Conservation (phyloP, 371 early-diverging fungal species). For the Mortierella sp. region DNA sequence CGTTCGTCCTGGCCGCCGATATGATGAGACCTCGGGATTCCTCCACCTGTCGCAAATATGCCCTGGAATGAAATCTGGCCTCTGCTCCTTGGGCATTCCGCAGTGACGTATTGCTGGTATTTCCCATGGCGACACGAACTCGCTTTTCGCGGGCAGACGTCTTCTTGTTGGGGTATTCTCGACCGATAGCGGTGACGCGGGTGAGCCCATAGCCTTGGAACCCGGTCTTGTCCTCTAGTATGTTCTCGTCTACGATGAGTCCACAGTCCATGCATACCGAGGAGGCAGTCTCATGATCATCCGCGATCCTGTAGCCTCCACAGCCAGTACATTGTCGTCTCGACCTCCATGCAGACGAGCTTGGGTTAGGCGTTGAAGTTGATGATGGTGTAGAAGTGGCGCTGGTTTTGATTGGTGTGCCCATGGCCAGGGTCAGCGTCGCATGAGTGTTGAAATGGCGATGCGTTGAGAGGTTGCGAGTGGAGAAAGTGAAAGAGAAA, state of each 20-base stretch:
- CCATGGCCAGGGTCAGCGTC: not conserved
- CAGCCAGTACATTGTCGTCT: not conserved
- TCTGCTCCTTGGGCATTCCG: not conserved
- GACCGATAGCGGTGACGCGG: not conserved
- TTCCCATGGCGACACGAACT: not conserved
- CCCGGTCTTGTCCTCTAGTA: not conserved
- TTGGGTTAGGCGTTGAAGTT: not conserved
- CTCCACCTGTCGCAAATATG: not conserved
- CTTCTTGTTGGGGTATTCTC: not conserved
- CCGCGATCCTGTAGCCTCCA: not conserved
- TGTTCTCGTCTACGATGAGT: not conserved
- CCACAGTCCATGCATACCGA: constrained; percentile 8
- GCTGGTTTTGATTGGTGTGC: not conserved
- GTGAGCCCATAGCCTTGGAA: not conserved
- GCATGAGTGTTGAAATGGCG: not conserved
- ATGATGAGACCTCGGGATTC: not conserved
- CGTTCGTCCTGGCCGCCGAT: not conserved
- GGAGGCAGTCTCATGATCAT: not conserved
- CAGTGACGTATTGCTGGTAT: not conserved
- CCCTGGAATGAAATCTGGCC: not conserved
- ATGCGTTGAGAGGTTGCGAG: not conserved
- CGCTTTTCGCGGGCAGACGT: not conserved
- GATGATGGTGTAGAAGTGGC: not conserved
- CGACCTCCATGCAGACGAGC: not conserved
- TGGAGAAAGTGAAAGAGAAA: not conserved